Base-by-base conservation (phyloP, 1,284 basidiomycete species). In the Apiotrichum veenhuisii region DNA sequence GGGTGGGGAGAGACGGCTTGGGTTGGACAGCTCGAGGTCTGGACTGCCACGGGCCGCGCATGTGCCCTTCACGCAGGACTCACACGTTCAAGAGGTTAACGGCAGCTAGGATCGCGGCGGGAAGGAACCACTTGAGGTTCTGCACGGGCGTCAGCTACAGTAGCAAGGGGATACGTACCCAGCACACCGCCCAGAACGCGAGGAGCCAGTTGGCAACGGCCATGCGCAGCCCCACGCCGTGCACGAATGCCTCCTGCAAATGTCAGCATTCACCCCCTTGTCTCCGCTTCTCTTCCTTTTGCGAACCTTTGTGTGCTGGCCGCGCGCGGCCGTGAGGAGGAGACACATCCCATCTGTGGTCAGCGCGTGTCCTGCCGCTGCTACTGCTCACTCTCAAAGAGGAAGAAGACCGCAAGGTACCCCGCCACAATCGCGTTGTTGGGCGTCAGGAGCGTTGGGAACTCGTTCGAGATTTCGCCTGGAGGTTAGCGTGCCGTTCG, bases 171-270 rank as follows among this genome's bases (percentile, higher is more conserved):
- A 9, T 17, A 67, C 82, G 34, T 64, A 91, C 87, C 83, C 87
- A 93, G 62, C 86, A 80, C 41, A 93, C 82, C 0, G 88, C 87
- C 89, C 90, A 94, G 3, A 83, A 74, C 0, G 87, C 89, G 83
- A 91, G 87, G 9, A 88, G 66, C 82, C 88, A 87, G 69, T 95
- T 93, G 5, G 88, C 83, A 26, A 89, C 70, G 0, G 92, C 87
- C 43, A 94, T 82, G 1, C 87, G 81, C 4, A 88, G 71, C 0
- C 91, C 91, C 12, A 91, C 87, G 8, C 85, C 89, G 65, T 88
- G 84, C 1, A 87, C 82, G 7, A 91, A 74, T 0, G 87, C 82
- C 52, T 77, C 80, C 84, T 87, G 59, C n/a, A n/a, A n/a, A 14
- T 36, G 7, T 26, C 50, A 55, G 54, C 34, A 17, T 22, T 27